These are phyloP conservation scores for Chrysoporthe cubensis DNA, from an alignment of 2,329 filamentous ascomycete genomes.

Conservation along the genomic window DNA sequence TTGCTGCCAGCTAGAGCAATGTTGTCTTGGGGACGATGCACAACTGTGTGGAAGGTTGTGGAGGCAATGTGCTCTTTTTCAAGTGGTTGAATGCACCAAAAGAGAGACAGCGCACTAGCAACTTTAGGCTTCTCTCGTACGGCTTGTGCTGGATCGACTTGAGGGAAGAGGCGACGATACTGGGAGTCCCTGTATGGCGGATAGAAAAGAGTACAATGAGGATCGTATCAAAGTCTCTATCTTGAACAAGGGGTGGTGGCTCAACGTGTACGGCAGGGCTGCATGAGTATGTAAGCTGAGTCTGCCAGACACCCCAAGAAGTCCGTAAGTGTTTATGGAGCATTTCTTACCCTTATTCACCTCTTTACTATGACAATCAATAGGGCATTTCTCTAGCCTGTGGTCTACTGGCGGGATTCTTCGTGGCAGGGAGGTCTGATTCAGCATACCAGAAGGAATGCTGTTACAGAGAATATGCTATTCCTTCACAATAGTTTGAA, in stretches of 20 bases:
- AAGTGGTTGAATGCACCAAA: not conserved
- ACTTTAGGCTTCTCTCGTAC: not conserved
- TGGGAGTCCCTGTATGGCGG: not conserved
- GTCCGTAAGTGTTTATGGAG: too few relatives aligned
- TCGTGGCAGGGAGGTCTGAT: too few relatives aligned
- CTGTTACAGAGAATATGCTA: too few relatives aligned
- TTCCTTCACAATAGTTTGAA: too few relatives aligned
- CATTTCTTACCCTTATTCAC: too few relatives aligned
- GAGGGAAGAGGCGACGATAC: not conserved
- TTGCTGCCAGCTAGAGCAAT: not conserved
- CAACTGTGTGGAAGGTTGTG: not conserved
- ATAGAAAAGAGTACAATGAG: not conserved
- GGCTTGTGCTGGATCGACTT: not conserved
- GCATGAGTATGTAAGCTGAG: not conserved
- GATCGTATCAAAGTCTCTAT: not conserved
- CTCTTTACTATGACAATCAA: too few relatives aligned
- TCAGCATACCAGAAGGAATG: too few relatives aligned
- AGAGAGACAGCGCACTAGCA: not conserved
- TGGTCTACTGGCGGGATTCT: too few relatives aligned
- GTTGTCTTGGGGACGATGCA: not conserved
- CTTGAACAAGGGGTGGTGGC: not conserved
- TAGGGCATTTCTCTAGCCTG: too few relatives aligned
- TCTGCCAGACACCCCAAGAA: not conserved
- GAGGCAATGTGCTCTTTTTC: not conserved
- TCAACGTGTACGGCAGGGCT: not conserved